Evolutionary conservation across 495 filamentous ascomycete species (phyloP).

Genomic region (Talaromyces thailandensis): DNA sequence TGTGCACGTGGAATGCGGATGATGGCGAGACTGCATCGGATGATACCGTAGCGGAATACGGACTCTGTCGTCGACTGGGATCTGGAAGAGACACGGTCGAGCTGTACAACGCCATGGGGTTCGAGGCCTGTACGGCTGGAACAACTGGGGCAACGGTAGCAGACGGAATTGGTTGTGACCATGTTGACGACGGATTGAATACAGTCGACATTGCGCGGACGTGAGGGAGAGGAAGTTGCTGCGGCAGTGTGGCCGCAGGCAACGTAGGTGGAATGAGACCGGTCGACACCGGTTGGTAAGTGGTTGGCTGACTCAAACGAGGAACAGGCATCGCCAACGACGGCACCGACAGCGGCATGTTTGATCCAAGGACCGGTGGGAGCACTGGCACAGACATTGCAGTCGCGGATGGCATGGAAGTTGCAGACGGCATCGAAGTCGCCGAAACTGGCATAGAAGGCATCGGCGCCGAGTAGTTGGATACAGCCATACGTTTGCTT

Average conservation of each 20-base stretch:
- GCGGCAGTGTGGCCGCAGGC: background rate
- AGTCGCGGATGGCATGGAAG: slow-evolving; percentile 16
- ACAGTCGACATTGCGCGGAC: slow-evolving; percentile 53
- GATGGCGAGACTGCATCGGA: slow-evolving; percentile 31
- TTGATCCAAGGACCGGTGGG: slow-evolving; percentile 28
- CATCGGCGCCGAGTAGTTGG: slow-evolving; percentile 16
- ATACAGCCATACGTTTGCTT: slow-evolving; percentile 49
- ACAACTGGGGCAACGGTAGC: slow-evolving; percentile 7
- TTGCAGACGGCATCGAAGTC: slow-evolving; percentile 11
- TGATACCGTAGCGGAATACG: slow-evolving; percentile 24
- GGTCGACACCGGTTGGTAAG: slow-evolving; percentile 20
- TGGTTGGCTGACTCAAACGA: slow-evolving; percentile 51
- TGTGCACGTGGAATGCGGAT: slow-evolving; percentile 33
- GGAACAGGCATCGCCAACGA: slow-evolving; percentile 27
- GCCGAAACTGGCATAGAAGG: slow-evolving; percentile 22
- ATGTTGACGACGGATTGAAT: slow-evolving; percentile 42
- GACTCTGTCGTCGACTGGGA: slow-evolving; percentile 29
- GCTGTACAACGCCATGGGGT: slow-evolving; percentile 38
- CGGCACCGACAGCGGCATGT: slow-evolving; percentile 14
- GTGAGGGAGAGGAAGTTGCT: slow-evolving; percentile 37
- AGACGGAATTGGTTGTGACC: slow-evolving; percentile 34
- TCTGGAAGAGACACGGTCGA: slow-evolving; percentile 43
- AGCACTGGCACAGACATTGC: slow-evolving; percentile 28
- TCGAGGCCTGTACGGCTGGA: slow-evolving; percentile 29
- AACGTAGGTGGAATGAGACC: background rate